Percentiles rank a stretch among this genome's conserved stretches.
These are phyloP conservation scores for Macrolepiota albuminosa DNA, from an alignment of 768 basidiomycete species.

Conservation along the genomic window DNA sequence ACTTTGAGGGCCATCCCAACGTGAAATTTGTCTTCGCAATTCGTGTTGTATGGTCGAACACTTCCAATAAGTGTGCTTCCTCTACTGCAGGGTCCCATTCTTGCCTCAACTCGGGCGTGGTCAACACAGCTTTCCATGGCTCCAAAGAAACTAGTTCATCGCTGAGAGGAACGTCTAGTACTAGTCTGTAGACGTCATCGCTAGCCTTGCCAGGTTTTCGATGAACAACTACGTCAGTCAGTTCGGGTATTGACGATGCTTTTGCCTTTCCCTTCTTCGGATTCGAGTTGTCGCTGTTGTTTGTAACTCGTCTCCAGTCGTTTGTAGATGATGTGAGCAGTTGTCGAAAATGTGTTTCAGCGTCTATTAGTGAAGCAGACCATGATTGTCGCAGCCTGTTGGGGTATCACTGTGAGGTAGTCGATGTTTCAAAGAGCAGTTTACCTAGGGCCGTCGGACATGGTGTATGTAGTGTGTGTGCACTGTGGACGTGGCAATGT, in stretches of 20 bases:
- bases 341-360: constrained; percentile 74
- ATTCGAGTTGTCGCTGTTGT: constrained; percentile 31
- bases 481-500: not conserved
- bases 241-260: constrained; percentile 46
- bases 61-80: constrained; percentile 73
- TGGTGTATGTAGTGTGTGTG: constrained; percentile 14
- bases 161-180: constrained; percentile 69
- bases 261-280: constrained; percentile 62
- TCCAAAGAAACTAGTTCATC: constrained; percentile 66
- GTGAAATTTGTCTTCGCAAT: constrained; percentile 89
- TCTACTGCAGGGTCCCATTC: constrained; percentile 96
- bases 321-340: constrained; percentile 66
- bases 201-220: constrained; percentile 64
- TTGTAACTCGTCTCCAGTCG: constrained; percentile 80
- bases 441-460: constrained; percentile 63
- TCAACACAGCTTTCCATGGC: constrained; percentile 75
- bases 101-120: constrained; percentile 82
- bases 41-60: constrained; percentile 80
- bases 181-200: constrained; percentile 75
- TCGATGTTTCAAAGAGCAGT: constrained; percentile 4
- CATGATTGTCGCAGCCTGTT: constrained; percentile 79
- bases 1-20: constrained; percentile 97
- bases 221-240: constrained; percentile 74
- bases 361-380: constrained; percentile 68
- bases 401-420: not conserved